Percentiles rank a stretch among this genome's conserved stretches.
Conservation (phyloP, 495 filamentous ascomycete genomes). For the Penicillium riverlandense region DNA sequence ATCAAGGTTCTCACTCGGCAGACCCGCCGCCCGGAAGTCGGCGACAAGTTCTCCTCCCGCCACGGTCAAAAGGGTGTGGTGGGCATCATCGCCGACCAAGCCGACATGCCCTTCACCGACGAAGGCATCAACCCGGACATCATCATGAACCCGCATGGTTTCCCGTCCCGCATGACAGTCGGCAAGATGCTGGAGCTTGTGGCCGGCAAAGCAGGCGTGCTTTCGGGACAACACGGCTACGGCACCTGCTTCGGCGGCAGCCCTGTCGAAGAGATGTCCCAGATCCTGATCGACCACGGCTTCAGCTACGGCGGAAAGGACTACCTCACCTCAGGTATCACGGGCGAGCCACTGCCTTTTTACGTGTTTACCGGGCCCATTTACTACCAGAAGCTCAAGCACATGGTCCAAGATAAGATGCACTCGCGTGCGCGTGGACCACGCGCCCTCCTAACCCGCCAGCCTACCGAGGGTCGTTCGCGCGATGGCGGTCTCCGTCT, state of each 20-base stretch:
- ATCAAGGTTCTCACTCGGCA: slow-evolving; percentile 91
- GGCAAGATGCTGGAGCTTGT: slow-evolving; percentile 96
- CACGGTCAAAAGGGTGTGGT: slow-evolving; percentile 99
- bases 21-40: slow-evolving; percentile 86
- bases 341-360: slow-evolving; percentile 83
- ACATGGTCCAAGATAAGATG: slow-evolving; percentile 99
- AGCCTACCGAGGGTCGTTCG: slow-evolving; percentile 93
- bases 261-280: slow-evolving; percentile 84
- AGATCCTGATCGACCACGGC: slow-evolving; percentile 74
- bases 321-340: slow-evolving; percentile 90
- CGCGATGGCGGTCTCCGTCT: slow-evolving; percentile 87
- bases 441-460: slow-evolving; percentile 83
- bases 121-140: slow-evolving; percentile 87
- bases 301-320: slow-evolving; percentile 97
- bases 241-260: slow-evolving; percentile 94
- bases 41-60: slow-evolving; percentile 96
- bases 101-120: slow-evolving; percentile 95
- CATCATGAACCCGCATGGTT: slow-evolving; percentile 99
- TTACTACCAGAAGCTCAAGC: slow-evolving; percentile 99
- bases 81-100: slow-evolving; percentile 90
- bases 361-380: slow-evolving; percentile 99
- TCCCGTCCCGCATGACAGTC: slow-evolving; percentile 99
- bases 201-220: slow-evolving; percentile 85
- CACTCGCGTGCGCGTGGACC: slow-evolving; percentile 89
- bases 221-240: slow-evolving; percentile 75